Evolutionary conservation across 495 filamentous ascomycete species (phyloP).

Genomic region (Aspergillus coremiiformis): DNA sequence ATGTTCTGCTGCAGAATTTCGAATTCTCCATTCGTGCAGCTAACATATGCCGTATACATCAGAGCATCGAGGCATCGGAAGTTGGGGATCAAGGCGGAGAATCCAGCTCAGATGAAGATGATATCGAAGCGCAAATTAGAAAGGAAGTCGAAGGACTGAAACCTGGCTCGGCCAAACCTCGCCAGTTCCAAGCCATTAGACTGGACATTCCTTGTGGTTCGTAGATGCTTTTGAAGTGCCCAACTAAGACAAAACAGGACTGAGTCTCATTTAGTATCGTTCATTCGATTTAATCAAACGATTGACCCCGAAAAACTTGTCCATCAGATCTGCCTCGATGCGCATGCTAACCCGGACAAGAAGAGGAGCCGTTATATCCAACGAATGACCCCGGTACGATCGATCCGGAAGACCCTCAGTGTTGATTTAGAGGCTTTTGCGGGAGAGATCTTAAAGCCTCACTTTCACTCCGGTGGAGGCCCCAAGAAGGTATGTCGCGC

Average conservation of each 20-base stretch:
- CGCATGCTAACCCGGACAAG: conserved; percentile 39
- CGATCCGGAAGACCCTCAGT: conserved; percentile 70
- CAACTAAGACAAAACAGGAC: conserved; percentile 25
- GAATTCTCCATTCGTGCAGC: neutral
- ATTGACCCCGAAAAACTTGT: conserved; percentile 79
- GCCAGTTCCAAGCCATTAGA: conserved; percentile 54
- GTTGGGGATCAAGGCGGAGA: conserved; percentile 31
- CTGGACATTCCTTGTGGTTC: conserved; percentile 71
- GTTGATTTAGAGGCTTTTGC: conserved; percentile 68
- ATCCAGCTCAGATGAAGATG: conserved; percentile 40
- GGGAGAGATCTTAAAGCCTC: conserved; percentile 56
- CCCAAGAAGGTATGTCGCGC: conserved; percentile 40
- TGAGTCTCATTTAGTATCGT: conserved; percentile 31
- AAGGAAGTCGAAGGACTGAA: conserved; percentile 66
- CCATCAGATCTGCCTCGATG: conserved; percentile 63
- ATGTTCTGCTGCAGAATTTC: neutral
- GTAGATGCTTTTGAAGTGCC: conserved; percentile 47
- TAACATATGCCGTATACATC: conserved; percentile 6
- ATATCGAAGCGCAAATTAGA: conserved; percentile 78
- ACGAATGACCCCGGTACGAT: conserved; percentile 72
- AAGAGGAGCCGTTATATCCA: conserved; percentile 70
- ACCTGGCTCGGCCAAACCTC: conserved; percentile 36
- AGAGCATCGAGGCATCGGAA: conserved; percentile 22
- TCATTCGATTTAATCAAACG: conserved; percentile 46
- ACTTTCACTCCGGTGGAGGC: conserved; percentile 57